phyloP scores from a whole-genome alignment of 1,139 yeast species.

The Blastobotrys niveus region DNA sequence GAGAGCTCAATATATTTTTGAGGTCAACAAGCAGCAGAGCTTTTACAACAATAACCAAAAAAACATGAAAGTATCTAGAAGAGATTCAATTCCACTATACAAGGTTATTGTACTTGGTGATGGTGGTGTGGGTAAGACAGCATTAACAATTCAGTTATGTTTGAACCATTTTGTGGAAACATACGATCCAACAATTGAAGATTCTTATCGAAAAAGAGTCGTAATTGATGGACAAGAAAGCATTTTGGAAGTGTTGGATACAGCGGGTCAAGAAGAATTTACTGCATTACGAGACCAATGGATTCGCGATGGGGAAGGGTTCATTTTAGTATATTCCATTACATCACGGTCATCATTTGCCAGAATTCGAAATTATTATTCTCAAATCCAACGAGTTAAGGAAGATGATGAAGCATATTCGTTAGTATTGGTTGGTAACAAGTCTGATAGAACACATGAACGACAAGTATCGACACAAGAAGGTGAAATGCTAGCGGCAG shows the following conservation, averaged over 20 bases:
- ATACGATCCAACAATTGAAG: slow-evolving; percentile 97
- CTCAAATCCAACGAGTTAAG: slow-evolving; percentile 85
- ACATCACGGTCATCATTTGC: slow-evolving; percentile 82
- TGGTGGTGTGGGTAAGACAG: slow-evolving; percentile 98
- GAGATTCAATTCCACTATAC: slow-evolving; percentile 38
- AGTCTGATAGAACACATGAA: slow-evolving; percentile 66
- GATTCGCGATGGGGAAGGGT: slow-evolving; percentile 93
- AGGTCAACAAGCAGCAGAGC: too few relatives aligned
- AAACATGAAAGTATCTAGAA: slow-evolving; percentile 21
- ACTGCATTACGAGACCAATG: slow-evolving; percentile 90
- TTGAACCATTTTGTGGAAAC: slow-evolving; percentile 82
- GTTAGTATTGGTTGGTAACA: slow-evolving; percentile 38
- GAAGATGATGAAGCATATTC: slow-evolving; percentile 48
- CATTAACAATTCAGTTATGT: slow-evolving; percentile 70
- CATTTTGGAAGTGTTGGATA: slow-evolving; percentile 87
- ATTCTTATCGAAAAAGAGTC: slow-evolving; percentile 86
- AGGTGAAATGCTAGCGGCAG: slow-evolving; percentile 67
- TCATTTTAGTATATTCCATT: slow-evolving; percentile 80
- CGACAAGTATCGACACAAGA: slow-evolving; percentile 74
- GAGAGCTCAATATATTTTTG: too few relatives aligned
- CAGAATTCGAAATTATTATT: slow-evolving; percentile 74
- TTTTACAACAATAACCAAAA: not conserved
- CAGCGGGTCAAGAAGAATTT: slow-evolving; percentile 98
- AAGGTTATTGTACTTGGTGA: slow-evolving; percentile 93
- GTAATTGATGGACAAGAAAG: slow-evolving; percentile 90